Evolutionary conservation across 2,329 filamentous ascomycete species (phyloP), one percentile per base, ranked within the genome.

Genomic region (Fusarium citri): DNA sequence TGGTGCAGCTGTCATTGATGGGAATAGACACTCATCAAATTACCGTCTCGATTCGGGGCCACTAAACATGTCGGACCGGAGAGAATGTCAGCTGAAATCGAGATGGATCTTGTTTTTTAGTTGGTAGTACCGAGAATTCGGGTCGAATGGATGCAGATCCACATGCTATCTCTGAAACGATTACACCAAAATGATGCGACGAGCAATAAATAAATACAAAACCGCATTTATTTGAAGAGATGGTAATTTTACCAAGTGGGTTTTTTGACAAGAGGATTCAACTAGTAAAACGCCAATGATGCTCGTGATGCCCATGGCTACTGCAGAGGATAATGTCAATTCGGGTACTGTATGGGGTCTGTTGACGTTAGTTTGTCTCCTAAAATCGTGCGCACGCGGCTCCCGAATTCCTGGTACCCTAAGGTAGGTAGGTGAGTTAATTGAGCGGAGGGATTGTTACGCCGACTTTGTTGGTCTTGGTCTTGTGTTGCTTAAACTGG

Each of bases 21-120:
- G 49, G 34, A 53, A 53, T 53, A 42, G 34, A n/a, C 10, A 18
- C 8, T 8, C 10, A 26, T 50, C 47, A 50, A 50, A 50, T 50
- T 37, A 50, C 47, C 49, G 49, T 42, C 12, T 41, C 6, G 8
- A 3, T 42, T 53, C 49, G 49, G 49, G 48, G 6, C 49, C 34
- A 23, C 49, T 51, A 51, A 25, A 8, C 16, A 4, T 53, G 34
- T 53, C 49, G 49, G 49, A 18, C 49, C 49, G 49, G 34, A 47
- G 45, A 26, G 5, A 14, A 10, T 47, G n/a, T 15, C 20, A 15
- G 16, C 22, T 43, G 20, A 16, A 23, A 43, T 23, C 20, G 41
- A 2, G 22, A 43, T 43, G 14, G 20, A 50, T 22, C 23, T 37
- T n/a, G n/a, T n/a, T n/a, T n/a, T n/a, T n/a, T n/a, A 14, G 34